Conservation (phyloP, 2,329 filamentous ascomycete genomes). For the Xenosphaeropsis pyriputrescens region DNA sequence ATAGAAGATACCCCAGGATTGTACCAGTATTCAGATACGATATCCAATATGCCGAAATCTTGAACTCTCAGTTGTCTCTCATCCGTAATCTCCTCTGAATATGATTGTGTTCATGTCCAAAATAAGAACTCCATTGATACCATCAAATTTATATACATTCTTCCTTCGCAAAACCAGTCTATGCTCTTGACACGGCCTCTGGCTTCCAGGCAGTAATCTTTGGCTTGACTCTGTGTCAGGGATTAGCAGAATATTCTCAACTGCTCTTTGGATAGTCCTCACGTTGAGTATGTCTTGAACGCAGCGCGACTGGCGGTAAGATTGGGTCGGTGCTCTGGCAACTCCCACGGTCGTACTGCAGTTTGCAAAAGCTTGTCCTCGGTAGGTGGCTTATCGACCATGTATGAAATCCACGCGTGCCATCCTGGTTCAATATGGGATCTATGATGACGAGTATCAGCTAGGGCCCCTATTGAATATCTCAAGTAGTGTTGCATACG, state of each 20-base stretch:
- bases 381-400: slow-evolving; percentile 73
- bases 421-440: slow-evolving; percentile 88
- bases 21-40: too few species aligned
- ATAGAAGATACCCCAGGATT: background rate
- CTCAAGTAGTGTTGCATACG: background rate
- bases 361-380: slow-evolving; percentile 59
- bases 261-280: slow-evolving; percentile 25
- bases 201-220: slow-evolving; percentile 39
- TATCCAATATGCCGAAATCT: too few species aligned
- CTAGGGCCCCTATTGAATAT: background rate
- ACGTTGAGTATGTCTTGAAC: slow-evolving; percentile 94
- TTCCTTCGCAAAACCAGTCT: slow-evolving; percentile 2
- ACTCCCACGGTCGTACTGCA: slow-evolving; percentile 61
- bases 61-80: too few species aligned
- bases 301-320: slow-evolving; percentile 63
- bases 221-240: slow-evolving; percentile 25
- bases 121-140: slow-evolving; percentile 5
- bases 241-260: background rate
- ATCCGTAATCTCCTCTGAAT: too few species aligned
- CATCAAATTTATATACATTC: slow-evolving; percentile 12
- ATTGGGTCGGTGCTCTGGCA: slow-evolving; percentile 55
- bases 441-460: slow-evolving; percentile 21
- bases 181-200: slow-evolving; percentile 13
- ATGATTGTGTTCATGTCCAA: background rate
- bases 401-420: slow-evolving; percentile 96